Evolutionary conservation across 805 yeast species (phyloP).

Genomic region (Saccharomyces jurei): DNA sequence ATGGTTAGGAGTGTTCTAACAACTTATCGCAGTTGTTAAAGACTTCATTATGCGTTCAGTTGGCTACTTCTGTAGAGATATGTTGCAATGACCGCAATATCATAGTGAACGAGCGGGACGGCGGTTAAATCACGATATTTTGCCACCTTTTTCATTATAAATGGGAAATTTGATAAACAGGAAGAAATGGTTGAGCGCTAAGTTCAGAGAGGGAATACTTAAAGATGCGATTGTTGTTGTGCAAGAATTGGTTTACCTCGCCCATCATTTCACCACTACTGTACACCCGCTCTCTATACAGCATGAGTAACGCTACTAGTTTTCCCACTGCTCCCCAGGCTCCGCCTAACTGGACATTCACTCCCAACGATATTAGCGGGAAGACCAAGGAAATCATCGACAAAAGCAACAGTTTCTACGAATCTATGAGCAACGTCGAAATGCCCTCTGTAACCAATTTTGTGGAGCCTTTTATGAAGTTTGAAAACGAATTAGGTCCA

Average conservation of each 20-base stretch:
- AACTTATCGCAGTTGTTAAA: not conserved
- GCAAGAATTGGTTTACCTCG: not conserved
- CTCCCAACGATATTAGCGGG: slow-evolving; percentile 41
- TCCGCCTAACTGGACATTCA: slow-evolving; percentile 52
- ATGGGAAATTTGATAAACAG: not conserved
- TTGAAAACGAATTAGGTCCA: slow-evolving; percentile 43
- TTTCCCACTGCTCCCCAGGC: slow-evolving; percentile 18
- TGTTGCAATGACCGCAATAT: not conserved
- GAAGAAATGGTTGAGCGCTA: not conserved
- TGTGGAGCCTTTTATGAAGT: slow-evolving; percentile 43
- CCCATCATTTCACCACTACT: not conserved
- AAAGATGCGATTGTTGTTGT: slow-evolving; percentile 4
- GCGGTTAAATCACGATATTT: not conserved
- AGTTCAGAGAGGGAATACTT: slow-evolving; percentile 2
- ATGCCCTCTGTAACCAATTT: slow-evolving; percentile 50
- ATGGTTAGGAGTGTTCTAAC: not conserved
- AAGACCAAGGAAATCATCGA: slow-evolving; percentile 40
- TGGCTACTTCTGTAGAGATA: not conserved
- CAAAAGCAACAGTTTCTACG: slow-evolving; percentile 40
- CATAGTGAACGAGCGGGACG: not conserved
- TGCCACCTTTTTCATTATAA: not conserved
- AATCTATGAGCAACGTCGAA: slow-evolving; percentile 42
- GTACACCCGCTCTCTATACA: not conserved
- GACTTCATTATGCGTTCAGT: not conserved
- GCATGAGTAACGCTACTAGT: not conserved